phyloP scores from a whole-genome alignment of 2,329 filamentous ascomycete genomes.

The Fusarium sp. region DNA sequence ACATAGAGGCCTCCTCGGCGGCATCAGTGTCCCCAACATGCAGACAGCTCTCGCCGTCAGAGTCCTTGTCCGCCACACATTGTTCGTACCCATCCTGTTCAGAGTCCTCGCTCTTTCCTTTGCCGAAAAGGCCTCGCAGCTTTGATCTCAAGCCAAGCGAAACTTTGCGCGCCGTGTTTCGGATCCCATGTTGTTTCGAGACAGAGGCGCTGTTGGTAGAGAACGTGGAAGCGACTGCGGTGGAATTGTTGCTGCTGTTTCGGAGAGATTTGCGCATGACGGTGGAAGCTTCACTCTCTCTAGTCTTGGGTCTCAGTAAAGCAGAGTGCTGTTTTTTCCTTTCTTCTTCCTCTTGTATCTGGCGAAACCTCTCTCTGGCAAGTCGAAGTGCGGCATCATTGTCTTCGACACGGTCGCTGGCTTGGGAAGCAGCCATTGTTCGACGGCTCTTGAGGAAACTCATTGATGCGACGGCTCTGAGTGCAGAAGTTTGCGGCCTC shows the following conservation, averaged over 20 bases:
- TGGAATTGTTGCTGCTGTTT: conserved; percentile 57
- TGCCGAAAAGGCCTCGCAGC: conserved; percentile 60
- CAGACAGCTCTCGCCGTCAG: conserved; percentile 49
- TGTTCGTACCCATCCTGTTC: conserved; percentile 16
- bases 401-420: conserved; percentile 34
- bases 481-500: conserved; percentile 1
- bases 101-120: conserved; percentile 40
- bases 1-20: conserved; percentile 59
- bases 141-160: conserved; percentile 72
- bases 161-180: conserved; percentile 68
- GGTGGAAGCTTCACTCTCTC: conserved; percentile 49
- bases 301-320: conserved; percentile 57
- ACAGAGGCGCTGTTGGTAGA: conserved; percentile 43
- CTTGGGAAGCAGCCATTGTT: conserved; percentile 37
- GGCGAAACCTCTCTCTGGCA: conserved; percentile 53
- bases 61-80: conserved; percentile 29
- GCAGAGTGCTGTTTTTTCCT: conserved; percentile 58
- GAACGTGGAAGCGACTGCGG: conserved; percentile 50
- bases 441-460: conserved; percentile 59
- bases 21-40: conserved; percentile 51
- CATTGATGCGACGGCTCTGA: conserved; percentile 67
- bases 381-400: conserved; percentile 54
- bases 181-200: conserved; percentile 53
- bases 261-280: conserved; percentile 63
- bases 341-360: conserved; percentile 51